These are phyloP conservation scores for Fusarium nygamai DNA, from an alignment of 2,329 filamentous ascomycete species.

Conservation along the genomic window DNA sequence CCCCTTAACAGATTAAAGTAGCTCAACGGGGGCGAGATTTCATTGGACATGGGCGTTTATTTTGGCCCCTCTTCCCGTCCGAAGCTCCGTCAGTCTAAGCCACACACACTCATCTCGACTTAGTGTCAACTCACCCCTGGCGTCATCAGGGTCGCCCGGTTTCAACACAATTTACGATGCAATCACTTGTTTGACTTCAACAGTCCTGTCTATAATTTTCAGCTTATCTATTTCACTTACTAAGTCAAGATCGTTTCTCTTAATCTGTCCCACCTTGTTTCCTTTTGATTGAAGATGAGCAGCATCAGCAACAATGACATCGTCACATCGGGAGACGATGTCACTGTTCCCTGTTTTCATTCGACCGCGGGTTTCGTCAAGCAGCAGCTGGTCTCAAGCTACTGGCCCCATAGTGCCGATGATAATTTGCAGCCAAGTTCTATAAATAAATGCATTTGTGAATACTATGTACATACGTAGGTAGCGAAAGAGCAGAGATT, in stretches of 20 bases:
- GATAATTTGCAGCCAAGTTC: constrained; percentile 18
- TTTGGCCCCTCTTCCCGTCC: constrained; percentile 32
- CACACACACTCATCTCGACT: constrained; percentile 34
- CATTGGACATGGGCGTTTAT: constrained; percentile 12
- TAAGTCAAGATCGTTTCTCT: neutral
- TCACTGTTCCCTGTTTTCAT: neutral
- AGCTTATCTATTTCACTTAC: neutral
- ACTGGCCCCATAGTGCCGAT: constrained; percentile 6
- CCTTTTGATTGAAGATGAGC: neutral
- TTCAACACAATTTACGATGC: neutral
- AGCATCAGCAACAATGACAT: neutral
- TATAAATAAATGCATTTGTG: constrained; percentile 21
- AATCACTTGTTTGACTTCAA: neutral
- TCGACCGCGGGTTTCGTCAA: neutral
- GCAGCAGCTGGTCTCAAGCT: constrained; percentile 3
- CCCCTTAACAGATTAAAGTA: neutral
- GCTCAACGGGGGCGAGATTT: neutral
- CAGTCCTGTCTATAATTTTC: neutral
- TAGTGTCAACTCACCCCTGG: constrained; percentile 18
- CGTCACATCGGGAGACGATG: neutral
- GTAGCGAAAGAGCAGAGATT: neutral
- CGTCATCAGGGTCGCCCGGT: neutral
- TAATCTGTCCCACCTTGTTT: neutral
- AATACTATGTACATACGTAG: too few relatives aligned
- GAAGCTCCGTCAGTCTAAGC: constrained; percentile 37